Conservation (phyloP, 345 rosid genomes). For the Brassica juncea region DNA sequence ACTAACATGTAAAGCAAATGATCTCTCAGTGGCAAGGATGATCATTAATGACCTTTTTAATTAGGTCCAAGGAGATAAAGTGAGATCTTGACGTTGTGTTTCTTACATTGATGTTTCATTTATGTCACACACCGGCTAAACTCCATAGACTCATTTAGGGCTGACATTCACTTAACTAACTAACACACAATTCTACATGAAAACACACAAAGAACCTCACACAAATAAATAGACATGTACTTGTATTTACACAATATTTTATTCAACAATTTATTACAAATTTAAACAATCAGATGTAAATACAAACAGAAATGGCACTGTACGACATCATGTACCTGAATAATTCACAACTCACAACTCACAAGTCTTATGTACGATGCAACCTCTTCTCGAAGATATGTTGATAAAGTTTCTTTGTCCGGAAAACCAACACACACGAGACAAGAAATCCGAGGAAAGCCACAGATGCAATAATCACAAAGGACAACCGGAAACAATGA, state of each 20-base stretch:
- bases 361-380: conserved; percentile 3
- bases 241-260: background rate
- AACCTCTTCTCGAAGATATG: conserved; percentile 51
- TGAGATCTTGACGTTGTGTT: background rate
- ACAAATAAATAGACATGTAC: background rate
- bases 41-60: background rate
- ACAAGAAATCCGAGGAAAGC: conserved; percentile 61
- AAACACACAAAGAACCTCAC: background rate
- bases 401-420: conserved; percentile 62
- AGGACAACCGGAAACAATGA: conserved; percentile 67
- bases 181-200: background rate
- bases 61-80: background rate
- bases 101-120: background rate
- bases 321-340: background rate
- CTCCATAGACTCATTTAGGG: background rate
- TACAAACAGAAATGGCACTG: conserved; percentile 2
- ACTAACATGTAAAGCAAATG: background rate
- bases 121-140: background rate
- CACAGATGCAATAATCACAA: conserved; percentile 64
- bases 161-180: background rate
- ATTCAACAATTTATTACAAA: background rate
- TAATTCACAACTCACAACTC: background rate
- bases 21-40: background rate
- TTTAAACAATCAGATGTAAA: background rate
- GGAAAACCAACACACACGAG: conserved; percentile 50